These are phyloP conservation scores for Datura wrightii DNA, from an alignment of 257 asterid species.

Conservation along the genomic window DNA sequence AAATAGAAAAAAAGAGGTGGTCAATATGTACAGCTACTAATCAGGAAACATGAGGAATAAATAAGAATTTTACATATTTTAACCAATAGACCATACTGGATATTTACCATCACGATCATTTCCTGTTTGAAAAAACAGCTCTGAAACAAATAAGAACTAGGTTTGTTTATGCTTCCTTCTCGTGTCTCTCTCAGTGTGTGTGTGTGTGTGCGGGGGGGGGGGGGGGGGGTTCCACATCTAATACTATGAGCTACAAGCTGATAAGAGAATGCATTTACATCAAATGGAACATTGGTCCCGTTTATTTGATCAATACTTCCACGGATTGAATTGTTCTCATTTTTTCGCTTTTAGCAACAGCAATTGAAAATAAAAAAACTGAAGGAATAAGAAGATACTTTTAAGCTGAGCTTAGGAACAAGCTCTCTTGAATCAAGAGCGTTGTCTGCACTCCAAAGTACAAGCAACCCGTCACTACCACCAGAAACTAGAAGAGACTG, in stretches of 20 bases:
- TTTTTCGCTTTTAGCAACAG: neutral
- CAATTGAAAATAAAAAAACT: neutral
- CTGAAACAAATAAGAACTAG: neutral
- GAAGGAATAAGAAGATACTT: conserved; percentile 50
- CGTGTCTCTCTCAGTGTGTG: neutral
- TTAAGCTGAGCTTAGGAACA: conserved; percentile 94
- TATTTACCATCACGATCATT: neutral
- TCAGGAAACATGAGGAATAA: neutral
- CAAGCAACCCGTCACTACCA: conserved; percentile 94
- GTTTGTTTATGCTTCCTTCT: neutral
- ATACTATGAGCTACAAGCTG: conserved; percentile 16
- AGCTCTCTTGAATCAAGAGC: conserved; percentile 97
- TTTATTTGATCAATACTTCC: conserved; percentile 7
- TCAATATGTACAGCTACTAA: too few species aligned
- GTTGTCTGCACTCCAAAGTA: conserved; percentile 96
- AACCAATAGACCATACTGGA: neutral
- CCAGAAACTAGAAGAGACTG: conserved; percentile 99
- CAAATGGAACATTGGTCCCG: neutral
- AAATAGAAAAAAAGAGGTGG: too few species aligned
- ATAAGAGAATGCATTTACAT: neutral
- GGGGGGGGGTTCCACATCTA: neutral
- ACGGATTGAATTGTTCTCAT: neutral
- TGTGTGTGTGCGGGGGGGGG: neutral
- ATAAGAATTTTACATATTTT: neutral
- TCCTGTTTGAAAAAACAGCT: neutral